These are phyloP conservation scores for Epichloe amarillans DNA, from an alignment of 2,329 filamentous ascomycete species.

Conservation along the genomic window DNA sequence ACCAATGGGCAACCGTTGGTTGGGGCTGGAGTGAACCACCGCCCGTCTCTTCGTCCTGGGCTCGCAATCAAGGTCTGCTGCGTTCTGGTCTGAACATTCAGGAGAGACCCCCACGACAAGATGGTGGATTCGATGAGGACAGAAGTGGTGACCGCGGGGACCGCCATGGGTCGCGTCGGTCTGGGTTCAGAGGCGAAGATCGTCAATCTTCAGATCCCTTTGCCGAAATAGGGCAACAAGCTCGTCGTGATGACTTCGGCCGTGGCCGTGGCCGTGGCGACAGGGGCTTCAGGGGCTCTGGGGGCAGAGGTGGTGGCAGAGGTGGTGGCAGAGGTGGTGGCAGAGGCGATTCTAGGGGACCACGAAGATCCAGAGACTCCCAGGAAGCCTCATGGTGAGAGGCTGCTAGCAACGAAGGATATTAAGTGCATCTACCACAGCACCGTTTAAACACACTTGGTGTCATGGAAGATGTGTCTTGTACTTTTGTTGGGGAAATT, in stretches of 20 bases:
- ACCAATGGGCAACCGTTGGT: conserved; percentile 35
- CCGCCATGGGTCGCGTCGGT: conserved; percentile 5
- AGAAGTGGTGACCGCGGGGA: conserved; percentile 7
- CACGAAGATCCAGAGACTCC: background rate
- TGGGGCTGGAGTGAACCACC: conserved; percentile 41
- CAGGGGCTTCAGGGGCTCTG: conserved; percentile 2
- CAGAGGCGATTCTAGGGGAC: background rate
- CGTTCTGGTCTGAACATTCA: conserved; percentile 23
- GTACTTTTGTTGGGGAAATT: background rate
- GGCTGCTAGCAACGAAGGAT: background rate
- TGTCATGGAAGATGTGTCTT: background rate
- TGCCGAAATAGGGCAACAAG: conserved; percentile 13
- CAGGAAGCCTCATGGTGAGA: conserved; percentile 1
- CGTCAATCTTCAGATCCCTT: conserved; percentile 14
- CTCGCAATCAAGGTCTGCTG: conserved; percentile 19
- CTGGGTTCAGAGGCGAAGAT: conserved; percentile 7
- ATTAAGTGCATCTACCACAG: background rate
- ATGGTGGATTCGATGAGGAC: conserved; percentile 8
- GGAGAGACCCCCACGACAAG: conserved; percentile 3
- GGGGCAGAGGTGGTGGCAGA: conserved; percentile 2
- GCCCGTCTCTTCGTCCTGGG: conserved; percentile 14
- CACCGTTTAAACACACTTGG: background rate
- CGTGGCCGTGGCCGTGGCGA: conserved; percentile 10
- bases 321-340: background rate
- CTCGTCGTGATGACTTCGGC: conserved; percentile 15